These are phyloP conservation scores for Phytophthora ramorum DNA, from an alignment of 352 stramenopile genomes.

Conservation along the genomic window DNA sequence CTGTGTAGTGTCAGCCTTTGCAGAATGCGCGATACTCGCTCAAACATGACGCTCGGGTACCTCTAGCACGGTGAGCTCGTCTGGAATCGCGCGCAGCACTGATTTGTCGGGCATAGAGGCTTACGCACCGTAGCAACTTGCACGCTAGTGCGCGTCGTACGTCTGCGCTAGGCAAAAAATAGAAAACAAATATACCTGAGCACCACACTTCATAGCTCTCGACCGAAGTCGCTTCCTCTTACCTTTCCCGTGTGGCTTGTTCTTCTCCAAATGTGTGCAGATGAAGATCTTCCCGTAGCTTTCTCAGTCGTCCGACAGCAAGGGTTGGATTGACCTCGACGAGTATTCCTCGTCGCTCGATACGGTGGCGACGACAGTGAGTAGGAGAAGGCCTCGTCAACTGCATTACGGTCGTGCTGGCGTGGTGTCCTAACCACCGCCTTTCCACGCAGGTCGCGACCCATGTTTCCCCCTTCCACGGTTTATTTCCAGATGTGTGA, in stretches of 20 bases:
- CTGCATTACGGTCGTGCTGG: neutral
- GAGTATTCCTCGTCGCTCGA: too few relatives aligned
- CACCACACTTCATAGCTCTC: constrained; percentile 3
- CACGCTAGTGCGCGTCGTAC: too few relatives aligned
- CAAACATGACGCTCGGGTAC: too few relatives aligned
- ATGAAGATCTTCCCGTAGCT: constrained; percentile 17
- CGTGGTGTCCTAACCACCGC: neutral
- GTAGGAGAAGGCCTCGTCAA: neutral
- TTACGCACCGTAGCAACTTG: too few relatives aligned
- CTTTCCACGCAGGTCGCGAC: neutral
- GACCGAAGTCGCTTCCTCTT: constrained; percentile 16
- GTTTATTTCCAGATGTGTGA: constrained; percentile 1
- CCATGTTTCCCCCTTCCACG: neutral
- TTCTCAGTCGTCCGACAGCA: constrained; percentile 2
- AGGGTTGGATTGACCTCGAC: neutral
- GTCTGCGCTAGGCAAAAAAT: too few relatives aligned
- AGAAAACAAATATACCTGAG: constrained; percentile 2
- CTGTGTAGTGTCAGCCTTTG: too few relatives aligned
- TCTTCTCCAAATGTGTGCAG: constrained; percentile 15
- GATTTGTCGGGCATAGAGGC: too few relatives aligned
- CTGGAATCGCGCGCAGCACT: too few relatives aligned
- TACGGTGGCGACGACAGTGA: neutral
- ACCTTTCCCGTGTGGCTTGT: constrained; percentile 10
- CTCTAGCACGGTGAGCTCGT: too few relatives aligned
- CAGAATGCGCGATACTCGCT: too few relatives aligned